Conservation (phyloP, 2,329 filamentous ascomycete genomes). For the Karstenula rhodostoma region DNA sequence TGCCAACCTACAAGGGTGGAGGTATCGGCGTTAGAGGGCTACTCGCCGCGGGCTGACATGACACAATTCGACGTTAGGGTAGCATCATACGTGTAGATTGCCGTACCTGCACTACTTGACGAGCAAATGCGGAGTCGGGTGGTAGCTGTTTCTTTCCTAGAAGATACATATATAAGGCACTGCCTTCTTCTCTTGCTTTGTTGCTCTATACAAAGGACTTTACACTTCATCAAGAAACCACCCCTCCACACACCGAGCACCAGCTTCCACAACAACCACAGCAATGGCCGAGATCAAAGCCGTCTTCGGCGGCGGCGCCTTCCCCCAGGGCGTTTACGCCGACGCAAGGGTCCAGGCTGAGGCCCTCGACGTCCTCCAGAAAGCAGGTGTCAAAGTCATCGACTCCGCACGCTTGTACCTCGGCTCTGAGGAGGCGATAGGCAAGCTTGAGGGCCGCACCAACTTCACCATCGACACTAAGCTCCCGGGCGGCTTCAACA, state of each 20-base stretch:
- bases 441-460: conserved; percentile 49
- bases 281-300: conserved; percentile 39
- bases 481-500: conserved; percentile 50
- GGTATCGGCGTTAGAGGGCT: conserved; percentile 3
- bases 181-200: not conserved
- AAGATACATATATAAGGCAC: not conserved
- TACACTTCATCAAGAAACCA: not conserved
- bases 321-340: conserved; percentile 28
- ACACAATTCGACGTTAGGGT: not conserved
- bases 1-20: not conserved
- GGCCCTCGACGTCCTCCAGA: conserved; percentile 42
- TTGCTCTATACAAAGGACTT: not conserved
- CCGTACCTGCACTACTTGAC: not conserved
- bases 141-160: not conserved
- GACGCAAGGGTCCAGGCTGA: conserved; percentile 29
- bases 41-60: not conserved
- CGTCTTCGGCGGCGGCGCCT: conserved; percentile 46
- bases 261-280: not conserved
- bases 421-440: conserved; percentile 54
- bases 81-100: not conserved
- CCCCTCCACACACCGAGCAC: not conserved
- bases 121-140: not conserved
- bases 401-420: conserved; percentile 55
- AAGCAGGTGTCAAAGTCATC: conserved; percentile 45
- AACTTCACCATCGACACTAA: conserved; percentile 59